Base-by-base conservation (phyloP, 495 filamentous ascomycete species). In the Penicillium nucicola region DNA sequence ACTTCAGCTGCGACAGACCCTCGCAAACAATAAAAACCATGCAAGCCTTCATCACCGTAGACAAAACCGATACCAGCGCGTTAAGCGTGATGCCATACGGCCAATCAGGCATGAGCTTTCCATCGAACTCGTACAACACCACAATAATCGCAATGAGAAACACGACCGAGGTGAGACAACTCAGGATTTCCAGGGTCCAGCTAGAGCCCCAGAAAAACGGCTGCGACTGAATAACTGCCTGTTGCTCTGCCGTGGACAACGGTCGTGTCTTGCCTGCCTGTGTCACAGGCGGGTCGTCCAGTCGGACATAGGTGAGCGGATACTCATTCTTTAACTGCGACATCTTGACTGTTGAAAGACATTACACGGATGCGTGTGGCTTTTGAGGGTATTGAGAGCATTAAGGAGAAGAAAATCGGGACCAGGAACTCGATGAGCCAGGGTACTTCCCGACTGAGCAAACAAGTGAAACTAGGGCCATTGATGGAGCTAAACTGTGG, bases 61-160 rank as follows among this genome's bases (percentile, higher is more conserved):
- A 64, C 14, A 79, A 49, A 4, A 79, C 60, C 0, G 75, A 76
- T 0, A 80, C 41, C 19, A 79, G 45, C 1, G 76, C 63, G 55
- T 78, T 79, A 34, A 78, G 67, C 1, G 72, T 75, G 31, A 79
- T 72, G 13, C 62, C 61, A 41, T 75, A 56, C 1, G 73, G 73
- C 72, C 71, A 77, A 15, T 71, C 64, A 0, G 69, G 57, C 44
- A 75, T 53, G n/a, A 63, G 54, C 17, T 60, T 51, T 19, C 69
- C 68, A 31, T 80, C 66, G 36, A 69, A 78, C 2, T 55, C 43
- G 35, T 56, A 64, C 35, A 77, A 58, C 4, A 72, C 58, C 5
- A 61, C 55, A 17, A 70, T 49, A 13, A 75, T 70, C 3, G 58
- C 61, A 6, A 56, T 53, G 4, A 64, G 42, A 31, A 65, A 52